phyloP scores from a whole-genome alignment of 352 stramenopile species.

The Globisporangium orthogonon region DNA sequence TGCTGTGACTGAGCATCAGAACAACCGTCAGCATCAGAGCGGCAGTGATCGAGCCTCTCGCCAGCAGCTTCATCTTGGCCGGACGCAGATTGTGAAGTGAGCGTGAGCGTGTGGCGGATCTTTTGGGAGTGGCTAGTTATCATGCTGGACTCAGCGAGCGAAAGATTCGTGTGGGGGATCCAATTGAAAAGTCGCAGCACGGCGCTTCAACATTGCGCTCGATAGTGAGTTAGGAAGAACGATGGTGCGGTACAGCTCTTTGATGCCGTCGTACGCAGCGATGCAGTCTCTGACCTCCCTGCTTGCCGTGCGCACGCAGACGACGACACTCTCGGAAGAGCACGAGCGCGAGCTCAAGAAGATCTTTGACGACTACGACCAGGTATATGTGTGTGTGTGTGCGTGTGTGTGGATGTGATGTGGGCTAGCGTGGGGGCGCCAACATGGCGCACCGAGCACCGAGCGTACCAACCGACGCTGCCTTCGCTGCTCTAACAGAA shows the following conservation, averaged over 20 bases:
- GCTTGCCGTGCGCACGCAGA: constrained; percentile 9
- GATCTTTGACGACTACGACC: constrained; percentile 74
- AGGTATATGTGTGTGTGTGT: constrained; percentile 19
- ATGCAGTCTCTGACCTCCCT: background rate
- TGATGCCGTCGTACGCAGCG: too few species aligned
- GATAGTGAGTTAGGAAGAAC: background rate
- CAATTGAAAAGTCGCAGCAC: background rate
- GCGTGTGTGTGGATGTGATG: too few species aligned
- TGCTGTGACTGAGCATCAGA: background rate
- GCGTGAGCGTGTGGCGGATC: background rate
- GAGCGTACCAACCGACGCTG: too few species aligned
- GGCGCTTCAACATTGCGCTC: background rate
- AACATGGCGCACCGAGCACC: too few species aligned
- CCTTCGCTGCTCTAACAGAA: constrained; percentile 21
- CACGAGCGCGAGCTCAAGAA: constrained; percentile 65
- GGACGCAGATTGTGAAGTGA: background rate
- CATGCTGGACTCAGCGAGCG: background rate
- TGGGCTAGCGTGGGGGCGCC: too few species aligned
- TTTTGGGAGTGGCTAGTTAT: background rate
- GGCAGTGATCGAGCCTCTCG: background rate
- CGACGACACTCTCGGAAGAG: constrained; percentile 53
- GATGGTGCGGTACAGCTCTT: background rate
- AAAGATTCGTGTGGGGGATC: background rate
- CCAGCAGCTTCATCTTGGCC: background rate
- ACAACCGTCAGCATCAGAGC: background rate